Evolutionary conservation across 2,329 filamentous ascomycete genomes (phyloP).

Genomic region (Epicoccum nigrum): DNA sequence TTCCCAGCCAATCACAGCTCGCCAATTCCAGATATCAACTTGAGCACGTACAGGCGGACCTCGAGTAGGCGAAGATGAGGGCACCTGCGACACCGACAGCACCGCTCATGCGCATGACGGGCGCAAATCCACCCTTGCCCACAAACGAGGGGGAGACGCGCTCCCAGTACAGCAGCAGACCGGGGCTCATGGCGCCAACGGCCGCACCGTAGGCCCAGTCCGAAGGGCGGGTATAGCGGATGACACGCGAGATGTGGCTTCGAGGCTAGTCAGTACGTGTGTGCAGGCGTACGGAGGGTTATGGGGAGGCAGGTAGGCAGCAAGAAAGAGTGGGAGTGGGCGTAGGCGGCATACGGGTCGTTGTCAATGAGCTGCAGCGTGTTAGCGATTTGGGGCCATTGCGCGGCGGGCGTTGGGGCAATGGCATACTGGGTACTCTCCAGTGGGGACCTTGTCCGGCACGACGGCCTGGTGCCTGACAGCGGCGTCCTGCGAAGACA

Average conservation of each 20-base stretch:
- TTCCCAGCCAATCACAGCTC: not conserved
- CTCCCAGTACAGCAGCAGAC: slow-evolving; percentile 79
- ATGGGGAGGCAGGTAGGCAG: no score
- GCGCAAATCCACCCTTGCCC: slow-evolving; percentile 79
- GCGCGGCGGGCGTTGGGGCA: slow-evolving; percentile 26
- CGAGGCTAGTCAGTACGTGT: slow-evolving; percentile 29
- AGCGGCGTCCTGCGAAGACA: slow-evolving; percentile 37
- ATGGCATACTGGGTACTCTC: slow-evolving; percentile 81
- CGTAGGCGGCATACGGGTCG: slow-evolving; percentile 77
- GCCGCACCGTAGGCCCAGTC: slow-evolving; percentile 78
- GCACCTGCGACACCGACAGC: slow-evolving; percentile 77
- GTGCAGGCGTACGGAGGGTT: slow-evolving; percentile 9
- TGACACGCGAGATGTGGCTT: slow-evolving; percentile 89
- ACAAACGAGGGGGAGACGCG: slow-evolving; percentile 83
- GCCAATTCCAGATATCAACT: not conserved
- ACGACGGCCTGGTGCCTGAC: slow-evolving; percentile 57
- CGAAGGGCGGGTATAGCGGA: slow-evolving; percentile 82
- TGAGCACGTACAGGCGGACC: slow-evolving; percentile 77
- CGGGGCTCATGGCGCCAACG: slow-evolving; percentile 74
- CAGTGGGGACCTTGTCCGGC: slow-evolving; percentile 78
- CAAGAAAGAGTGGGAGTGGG: slow-evolving; percentile 2
- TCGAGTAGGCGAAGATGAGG: slow-evolving; percentile 83
- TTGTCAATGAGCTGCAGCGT: slow-evolving; percentile 88
- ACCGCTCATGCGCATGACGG: slow-evolving; percentile 78
- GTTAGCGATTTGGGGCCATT: slow-evolving; percentile 36